Evolutionary conservation across 2,329 filamentous ascomycete species (phyloP), one percentile per base, ranked within the genome.

Genomic region (Plenodomus biglobosus): DNA sequence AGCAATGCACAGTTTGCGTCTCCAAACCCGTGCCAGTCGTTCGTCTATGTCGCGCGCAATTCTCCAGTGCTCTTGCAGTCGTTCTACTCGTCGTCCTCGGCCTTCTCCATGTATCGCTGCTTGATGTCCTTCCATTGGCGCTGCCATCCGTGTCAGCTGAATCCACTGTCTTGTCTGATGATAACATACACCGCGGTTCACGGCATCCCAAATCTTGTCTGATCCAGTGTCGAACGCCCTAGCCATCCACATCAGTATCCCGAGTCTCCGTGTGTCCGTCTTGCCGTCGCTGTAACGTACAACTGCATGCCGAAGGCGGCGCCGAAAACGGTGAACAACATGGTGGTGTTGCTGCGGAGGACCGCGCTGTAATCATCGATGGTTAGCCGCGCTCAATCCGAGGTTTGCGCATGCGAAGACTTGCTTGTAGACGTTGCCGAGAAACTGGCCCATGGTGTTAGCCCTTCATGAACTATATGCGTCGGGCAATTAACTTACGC

Each of bases 121-220:
- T 95, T 92, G 80, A 99, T 96, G 75, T 99, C 94, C 84, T 96
- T 96, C 94, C 94, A 97, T 95, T 96, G 92, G 70, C 92, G 90
- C 92, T 97, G 70, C 64, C 50, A 20, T 16, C 11, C 20, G 21
- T 15, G 46, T 69, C 61, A 69, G 66, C 61, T 20, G 13, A 15
- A 18, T 24, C 10, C 5, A 11, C n/a, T 8, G 3, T 41, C 21
- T 1, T 15, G 1, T 19, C n/a, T 16, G 10, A 1, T 16, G 11
- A 5, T 50, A 7, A 69, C 67, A 24, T 67, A 96, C 92, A 68
- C 94, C 94, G 69, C 82, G 83, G 85, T 99, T 99, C 73, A 92
- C 76, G 73, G 76, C 81, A 75, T 99, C 90, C 94, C 94, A 99
- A 73, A 96, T 69, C 73, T 80, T 86, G 77, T 95, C 88, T 75